Evolutionary conservation across 768 basidiomycete species (phyloP), one percentile per base, ranked within the genome.

Genomic region (Suillus luteus): DNA sequence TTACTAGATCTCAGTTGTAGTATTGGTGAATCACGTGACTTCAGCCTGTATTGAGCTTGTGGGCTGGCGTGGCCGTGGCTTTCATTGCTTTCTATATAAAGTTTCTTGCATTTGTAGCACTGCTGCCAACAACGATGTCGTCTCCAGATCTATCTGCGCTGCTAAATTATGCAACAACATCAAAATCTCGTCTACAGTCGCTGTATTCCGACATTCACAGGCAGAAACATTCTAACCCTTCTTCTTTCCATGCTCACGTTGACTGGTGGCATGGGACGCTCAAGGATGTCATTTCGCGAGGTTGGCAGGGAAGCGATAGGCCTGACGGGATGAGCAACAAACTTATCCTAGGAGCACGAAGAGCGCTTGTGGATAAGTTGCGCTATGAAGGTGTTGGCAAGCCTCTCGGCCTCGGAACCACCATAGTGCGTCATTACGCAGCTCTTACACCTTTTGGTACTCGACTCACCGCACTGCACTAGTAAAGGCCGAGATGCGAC

Each of bases 161-260:
- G 14, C 61, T 73, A 60, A 70, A 70, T 22, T 76, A 75, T 15
- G 65, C 68, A 14, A 69, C 72, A 11, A 76, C 70, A 3, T 73
- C 77, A 17, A 75, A 69, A 11, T 70, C 83, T 27, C 86, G 92
- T 9, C 80, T 93, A 0, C 87, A 91, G 65, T 86, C 94, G 0
- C 81, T 98, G 8, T 98, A 96, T 76, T 91, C 95, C 9, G 94
- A 96, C 71, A 87, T 96, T 63, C 86, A 91, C 0, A 81, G 87
- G 14, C 93, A 96, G 76, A 92, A 90, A 69, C 79, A 86, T 55
- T 90, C 93, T 1, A 96, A 98, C 73, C 91, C 93, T 0, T 83
- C 89, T 2, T 88, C 92, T 5, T 97, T 89, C 73, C 77, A 85
- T 57, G 86, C 92, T 12, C 92, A 92, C 70, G 79, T 94, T 37